Base-by-base conservation (phyloP, 495 filamentous ascomycete species). In the Aspergillus homomorphus region DNA sequence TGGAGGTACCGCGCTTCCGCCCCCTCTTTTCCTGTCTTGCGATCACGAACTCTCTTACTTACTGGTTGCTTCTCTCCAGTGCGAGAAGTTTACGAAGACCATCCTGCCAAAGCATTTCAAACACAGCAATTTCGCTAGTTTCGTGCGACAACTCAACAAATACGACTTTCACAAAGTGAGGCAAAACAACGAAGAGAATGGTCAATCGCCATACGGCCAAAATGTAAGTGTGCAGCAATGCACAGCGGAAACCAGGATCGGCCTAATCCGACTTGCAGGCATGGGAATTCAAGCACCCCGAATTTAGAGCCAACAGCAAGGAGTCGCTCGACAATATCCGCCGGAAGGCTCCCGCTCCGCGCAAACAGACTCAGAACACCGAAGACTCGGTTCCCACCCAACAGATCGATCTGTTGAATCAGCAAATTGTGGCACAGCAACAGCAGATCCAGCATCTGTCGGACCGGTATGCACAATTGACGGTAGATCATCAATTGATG, bases 101-200 rank as follows among this genome's bases (percentile, higher is more conserved):
- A 97, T 99, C 63, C 82, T 98, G 19, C 95, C 94, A 0, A 96
- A 96, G 69, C 94, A 99, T 69, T 98, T 98, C 81, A 99, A 98
- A 76, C 93, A 98, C 74, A 96, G 91, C 84, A 99, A 99, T 70
- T 98, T 99, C 71, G 94, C 95, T 44, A 96, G 91, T 77, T 99
- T 99, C 64, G 94, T 99, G 45, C 89, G 94, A 64, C 94, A 99
- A 72, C 78, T 99, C 50, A 99, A 99, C 79, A 99, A 99, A 70
- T 99, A 96, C 73, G 94, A 98, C 73, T 99, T 99, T 63, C 95
- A 98, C 78, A 99, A 99, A 80, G 94, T 99, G 46, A 84, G 94
- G 62, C 92, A 96, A 68, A 98, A 93, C 64, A 91, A 91, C 63
- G 94, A 98, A 68, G 94, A 97, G 66, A 92, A 82, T 65, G 90